Conservation (phyloP, 1,284 basidiomycete species). For the Leccinum olivaceoglutinosum region DNA sequence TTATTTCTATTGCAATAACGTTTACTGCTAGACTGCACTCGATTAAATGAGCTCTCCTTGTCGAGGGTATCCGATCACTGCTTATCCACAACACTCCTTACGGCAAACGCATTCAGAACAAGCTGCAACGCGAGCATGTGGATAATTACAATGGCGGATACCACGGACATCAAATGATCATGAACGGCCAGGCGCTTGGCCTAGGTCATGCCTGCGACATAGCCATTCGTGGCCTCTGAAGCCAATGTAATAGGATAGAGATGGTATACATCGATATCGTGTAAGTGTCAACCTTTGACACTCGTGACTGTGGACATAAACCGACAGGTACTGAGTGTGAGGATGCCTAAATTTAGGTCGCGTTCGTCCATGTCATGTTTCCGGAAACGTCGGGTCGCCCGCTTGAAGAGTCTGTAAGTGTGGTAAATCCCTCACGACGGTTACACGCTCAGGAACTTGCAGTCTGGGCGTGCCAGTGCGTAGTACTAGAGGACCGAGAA, state of each 20-base stretch:
- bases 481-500: background rate
- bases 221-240: too few species aligned
- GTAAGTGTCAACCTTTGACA: background rate
- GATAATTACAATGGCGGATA: slow-evolving; percentile 58
- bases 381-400: too few species aligned
- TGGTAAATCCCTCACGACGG: too few species aligned
- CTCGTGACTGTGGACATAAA: too few species aligned
- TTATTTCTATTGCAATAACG: background rate
- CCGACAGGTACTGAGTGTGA: too few species aligned
- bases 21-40: slow-evolving; percentile 72
- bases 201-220: slow-evolving; percentile 29
- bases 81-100: slow-evolving; percentile 96
- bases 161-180: slow-evolving; percentile 55
- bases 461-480: too few species aligned
- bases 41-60: slow-evolving; percentile 90
- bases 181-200: slow-evolving; percentile 52
- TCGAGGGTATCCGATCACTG: slow-evolving; percentile 94
- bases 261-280: too few species aligned
- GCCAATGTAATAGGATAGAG: too few species aligned
- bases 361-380: too few species aligned
- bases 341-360: too few species aligned
- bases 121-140: slow-evolving; percentile 88
- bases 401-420: too few species aligned
- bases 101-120: slow-evolving; percentile 96
- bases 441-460: too few species aligned